Percentiles rank a stretch among this genome's conserved stretches.
Evolutionary conservation across 768 basidiomycete genomes (phyloP).

Genomic region (Trichaptum fuscoviolaceum): DNA sequence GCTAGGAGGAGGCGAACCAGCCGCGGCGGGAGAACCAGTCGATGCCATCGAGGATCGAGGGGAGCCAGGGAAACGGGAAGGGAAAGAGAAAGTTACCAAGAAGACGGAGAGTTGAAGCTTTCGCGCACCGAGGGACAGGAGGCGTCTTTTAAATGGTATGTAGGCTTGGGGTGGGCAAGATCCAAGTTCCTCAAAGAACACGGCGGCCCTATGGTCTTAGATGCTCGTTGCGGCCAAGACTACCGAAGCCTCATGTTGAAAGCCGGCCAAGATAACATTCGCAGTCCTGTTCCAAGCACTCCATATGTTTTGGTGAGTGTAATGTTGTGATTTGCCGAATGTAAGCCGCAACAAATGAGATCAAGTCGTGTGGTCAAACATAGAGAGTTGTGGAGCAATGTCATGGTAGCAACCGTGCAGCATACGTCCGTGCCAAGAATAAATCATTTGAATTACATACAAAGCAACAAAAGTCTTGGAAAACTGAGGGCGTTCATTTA

Average conservation of each 20-base stretch:
- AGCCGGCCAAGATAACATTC: background rate
- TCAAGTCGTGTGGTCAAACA: background rate
- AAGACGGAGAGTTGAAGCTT: background rate
- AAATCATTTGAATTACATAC: background rate
- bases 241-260: background rate
- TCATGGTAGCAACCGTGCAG: background rate
- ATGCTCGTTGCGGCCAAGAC: background rate
- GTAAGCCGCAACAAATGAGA: background rate
- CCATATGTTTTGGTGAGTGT: background rate
- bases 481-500: too few species aligned
- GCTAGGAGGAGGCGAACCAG: background rate
- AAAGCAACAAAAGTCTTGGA: too few species aligned
- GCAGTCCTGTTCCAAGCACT: background rate
- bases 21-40: background rate
- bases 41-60: constrained; percentile 1
- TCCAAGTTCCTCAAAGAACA: background rate
- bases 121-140: background rate
- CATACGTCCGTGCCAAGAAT: background rate
- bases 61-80: background rate
- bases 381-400: background rate
- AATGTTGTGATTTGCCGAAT: background rate
- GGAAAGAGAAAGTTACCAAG: background rate
- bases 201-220: background rate
- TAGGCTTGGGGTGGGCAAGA: background rate
- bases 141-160: background rate